Conservation (phyloP, 192 early-diverging fungal genomes). For the Spizellomyces sp. region DNA sequence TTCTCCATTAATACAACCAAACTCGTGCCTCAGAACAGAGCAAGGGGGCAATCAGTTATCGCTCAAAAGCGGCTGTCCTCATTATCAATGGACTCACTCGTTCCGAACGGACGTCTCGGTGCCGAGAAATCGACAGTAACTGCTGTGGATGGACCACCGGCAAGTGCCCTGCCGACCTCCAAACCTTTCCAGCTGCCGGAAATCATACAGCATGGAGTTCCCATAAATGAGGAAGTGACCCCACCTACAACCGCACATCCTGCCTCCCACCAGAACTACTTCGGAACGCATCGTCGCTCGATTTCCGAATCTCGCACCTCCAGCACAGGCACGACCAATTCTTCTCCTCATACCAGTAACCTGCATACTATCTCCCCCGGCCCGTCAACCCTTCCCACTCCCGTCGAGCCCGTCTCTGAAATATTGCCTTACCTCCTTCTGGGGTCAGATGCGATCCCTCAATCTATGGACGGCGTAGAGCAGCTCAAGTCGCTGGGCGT, state of each 20-base stretch:
- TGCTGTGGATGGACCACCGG: neutral
- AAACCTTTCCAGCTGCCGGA: neutral
- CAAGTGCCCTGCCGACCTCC: neutral
- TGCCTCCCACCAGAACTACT: neutral
- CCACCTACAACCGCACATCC: neutral
- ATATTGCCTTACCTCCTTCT: constrained; percentile 65
- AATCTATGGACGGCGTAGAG: constrained; percentile 48
- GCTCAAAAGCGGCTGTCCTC: neutral
- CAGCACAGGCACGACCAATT: neutral
- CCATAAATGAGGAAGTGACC: neutral
- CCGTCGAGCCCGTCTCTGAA: constrained; percentile 44
- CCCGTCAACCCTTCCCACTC: constrained; percentile 31
- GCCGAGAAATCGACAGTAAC: neutral
- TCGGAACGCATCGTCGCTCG: neutral
- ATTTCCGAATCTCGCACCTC: neutral
- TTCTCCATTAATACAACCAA: constrained; percentile 34
- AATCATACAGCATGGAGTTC: neutral
- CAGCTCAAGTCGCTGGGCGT: constrained; percentile 55
- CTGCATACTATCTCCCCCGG: neutral
- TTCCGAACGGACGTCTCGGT: neutral
- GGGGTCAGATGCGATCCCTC: constrained; percentile 64
- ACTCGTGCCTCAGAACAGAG: constrained; percentile 12
- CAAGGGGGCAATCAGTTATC: neutral
- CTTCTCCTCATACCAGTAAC: neutral
- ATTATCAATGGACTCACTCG: neutral